Percentiles rank a stretch among this genome's conserved stretches.
These are phyloP conservation scores for Pulicaria dysenterica DNA, from an alignment of 129 eudicot genomes.

Conservation along the genomic window DNA sequence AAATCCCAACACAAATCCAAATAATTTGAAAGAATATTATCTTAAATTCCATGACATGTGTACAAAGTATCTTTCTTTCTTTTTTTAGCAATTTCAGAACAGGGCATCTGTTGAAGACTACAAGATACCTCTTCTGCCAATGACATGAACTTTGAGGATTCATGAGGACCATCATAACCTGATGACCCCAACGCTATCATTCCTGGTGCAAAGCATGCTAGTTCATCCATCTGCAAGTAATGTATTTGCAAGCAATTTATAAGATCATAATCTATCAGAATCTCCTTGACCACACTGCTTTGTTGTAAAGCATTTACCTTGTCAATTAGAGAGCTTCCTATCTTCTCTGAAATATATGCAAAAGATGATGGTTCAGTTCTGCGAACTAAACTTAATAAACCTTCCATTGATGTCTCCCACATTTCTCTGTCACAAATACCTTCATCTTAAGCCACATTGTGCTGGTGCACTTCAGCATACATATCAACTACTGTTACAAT, in stretches of 20 bases:
- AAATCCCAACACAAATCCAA: too few species aligned
- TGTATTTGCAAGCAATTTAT: neutral
- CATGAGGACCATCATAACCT: constrained; percentile 79
- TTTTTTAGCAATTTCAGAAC: too few species aligned
- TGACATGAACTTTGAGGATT: constrained; percentile 58
- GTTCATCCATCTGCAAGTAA: constrained; percentile 81
- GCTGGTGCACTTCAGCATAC: neutral
- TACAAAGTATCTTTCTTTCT: too few species aligned
- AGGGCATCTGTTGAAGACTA: too few species aligned
- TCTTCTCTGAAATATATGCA: constrained; percentile 86
- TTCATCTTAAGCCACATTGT: too few species aligned
- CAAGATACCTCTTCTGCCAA: constrained; percentile 85
- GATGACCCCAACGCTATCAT: constrained; percentile 89
- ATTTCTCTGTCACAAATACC: constrained; percentile 64
- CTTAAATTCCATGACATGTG: too few species aligned
- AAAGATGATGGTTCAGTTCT: constrained; percentile 82
- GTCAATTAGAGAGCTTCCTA: constrained; percentile 64
- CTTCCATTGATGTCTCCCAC: constrained; percentile 99
- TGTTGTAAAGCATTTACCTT: constrained; percentile 49
- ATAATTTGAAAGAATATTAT: too few species aligned
- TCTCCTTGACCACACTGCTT: too few species aligned
- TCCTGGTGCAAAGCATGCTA: constrained; percentile 97
- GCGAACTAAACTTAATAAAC: constrained; percentile 84
- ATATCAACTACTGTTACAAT: neutral
- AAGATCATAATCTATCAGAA: too few species aligned